Conservation (phyloP, 345 rosid genomes). For the Nephelium lappaceum region DNA sequence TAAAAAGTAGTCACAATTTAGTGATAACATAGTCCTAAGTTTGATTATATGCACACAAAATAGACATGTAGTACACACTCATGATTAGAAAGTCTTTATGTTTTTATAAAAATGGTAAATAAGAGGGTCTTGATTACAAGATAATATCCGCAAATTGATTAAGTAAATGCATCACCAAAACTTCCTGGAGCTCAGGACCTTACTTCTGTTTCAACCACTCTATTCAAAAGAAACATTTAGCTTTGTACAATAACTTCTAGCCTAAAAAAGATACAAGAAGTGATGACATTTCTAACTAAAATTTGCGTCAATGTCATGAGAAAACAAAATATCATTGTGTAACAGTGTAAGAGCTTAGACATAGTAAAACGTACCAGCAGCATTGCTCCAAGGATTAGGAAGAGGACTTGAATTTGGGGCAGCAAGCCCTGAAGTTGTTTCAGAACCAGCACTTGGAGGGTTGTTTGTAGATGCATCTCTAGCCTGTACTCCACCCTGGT, state of each 20-base stretch:
- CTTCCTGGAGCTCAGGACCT: background rate
- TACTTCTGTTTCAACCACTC: background rate
- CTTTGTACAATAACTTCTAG: background rate
- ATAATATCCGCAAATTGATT: background rate
- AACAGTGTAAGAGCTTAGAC: background rate
- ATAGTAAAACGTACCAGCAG: conserved; percentile 38
- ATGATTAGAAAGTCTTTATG: background rate
- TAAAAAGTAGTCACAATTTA: background rate
- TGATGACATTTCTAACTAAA: background rate
- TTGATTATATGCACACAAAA: background rate
- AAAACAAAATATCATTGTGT: conserved; percentile 7
- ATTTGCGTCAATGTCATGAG: conserved; percentile 3
- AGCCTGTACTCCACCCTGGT: conserved; percentile 46
- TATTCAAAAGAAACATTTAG: background rate
- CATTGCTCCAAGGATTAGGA: conserved; percentile 72
- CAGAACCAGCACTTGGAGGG: conserved; percentile 36
- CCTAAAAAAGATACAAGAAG: background rate
- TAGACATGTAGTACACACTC: background rate
- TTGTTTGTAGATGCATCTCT: conserved; percentile 48
- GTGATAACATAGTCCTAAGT: background rate
- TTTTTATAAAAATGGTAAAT: background rate
- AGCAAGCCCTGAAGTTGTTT: conserved; percentile 43
- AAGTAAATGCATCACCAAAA: background rate
- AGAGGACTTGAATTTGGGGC: conserved; percentile 73
- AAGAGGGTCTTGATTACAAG: background rate